Evolutionary conservation across 495 filamentous ascomycete species (phyloP).

Genomic region (Penicillium waksmanii): DNA sequence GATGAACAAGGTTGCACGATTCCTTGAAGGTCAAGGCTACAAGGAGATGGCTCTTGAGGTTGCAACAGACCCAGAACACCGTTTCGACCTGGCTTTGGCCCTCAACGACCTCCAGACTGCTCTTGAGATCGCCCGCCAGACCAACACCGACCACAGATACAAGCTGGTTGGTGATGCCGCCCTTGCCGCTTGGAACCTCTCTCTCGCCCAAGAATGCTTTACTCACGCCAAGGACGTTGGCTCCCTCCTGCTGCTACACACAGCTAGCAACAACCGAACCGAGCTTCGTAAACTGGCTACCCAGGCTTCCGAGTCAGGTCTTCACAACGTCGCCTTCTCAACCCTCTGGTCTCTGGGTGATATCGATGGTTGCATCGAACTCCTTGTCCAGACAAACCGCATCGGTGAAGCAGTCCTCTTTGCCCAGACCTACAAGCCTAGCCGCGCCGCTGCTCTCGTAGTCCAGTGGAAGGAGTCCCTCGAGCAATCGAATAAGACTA

Average conservation of each 20-base stretch:
- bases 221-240: constrained; percentile 85
- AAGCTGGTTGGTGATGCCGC: constrained; percentile 94
- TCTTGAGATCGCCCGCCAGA: constrained; percentile 77
- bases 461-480: constrained; percentile 77
- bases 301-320: constrained; percentile 74
- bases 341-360: constrained; percentile 88
- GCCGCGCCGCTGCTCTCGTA: constrained; percentile 68
- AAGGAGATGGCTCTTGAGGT: constrained; percentile 94
- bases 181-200: constrained; percentile 81
- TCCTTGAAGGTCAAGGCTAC: constrained; percentile 96
- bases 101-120: constrained; percentile 85
- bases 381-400: constrained; percentile 77
- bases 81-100: constrained; percentile 88
- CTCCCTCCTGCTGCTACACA: constrained; percentile 83
- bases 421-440: constrained; percentile 92
- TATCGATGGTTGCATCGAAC: constrained; percentile 76
- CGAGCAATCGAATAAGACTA: constrained; percentile 78
- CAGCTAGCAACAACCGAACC: constrained; percentile 73
- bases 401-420: constrained; percentile 87
- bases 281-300: constrained; percentile 72
- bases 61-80: constrained; percentile 95
- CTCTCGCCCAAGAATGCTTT: constrained; percentile 91
- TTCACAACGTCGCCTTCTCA: constrained; percentile 90
- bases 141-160: constrained; percentile 95
- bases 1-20: constrained; percentile 95